These are phyloP conservation scores for Vitis hybrid DNA, from an alignment of 177 flowering plant species.

Conservation along the genomic window DNA sequence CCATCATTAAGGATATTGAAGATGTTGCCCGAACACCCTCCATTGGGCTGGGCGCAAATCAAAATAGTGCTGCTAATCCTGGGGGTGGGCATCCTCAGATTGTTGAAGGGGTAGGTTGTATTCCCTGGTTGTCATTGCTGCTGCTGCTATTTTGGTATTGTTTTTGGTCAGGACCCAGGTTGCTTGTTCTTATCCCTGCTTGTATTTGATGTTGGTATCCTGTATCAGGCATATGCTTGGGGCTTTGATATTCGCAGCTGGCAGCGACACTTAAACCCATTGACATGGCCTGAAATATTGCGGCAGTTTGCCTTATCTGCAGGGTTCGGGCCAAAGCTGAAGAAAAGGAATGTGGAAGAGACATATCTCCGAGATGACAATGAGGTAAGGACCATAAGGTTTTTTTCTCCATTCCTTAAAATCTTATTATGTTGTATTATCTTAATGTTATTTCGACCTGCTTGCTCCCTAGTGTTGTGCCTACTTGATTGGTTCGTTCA, in stretches of 20 bases:
- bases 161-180: background rate
- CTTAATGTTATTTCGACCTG: no score
- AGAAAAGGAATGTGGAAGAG: constrained; percentile 47
- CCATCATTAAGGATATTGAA: constrained; percentile 86
- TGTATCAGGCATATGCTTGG: constrained; percentile 86
- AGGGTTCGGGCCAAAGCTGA: constrained; percentile 83
- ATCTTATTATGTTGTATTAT: no score
- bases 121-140: constrained; percentile 1
- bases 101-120: constrained; percentile 80
- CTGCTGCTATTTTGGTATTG: background rate
- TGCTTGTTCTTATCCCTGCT: background rate
- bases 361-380: constrained; percentile 58
- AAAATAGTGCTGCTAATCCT: constrained; percentile 65
- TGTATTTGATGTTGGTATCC: constrained; percentile 1
- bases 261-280: constrained; percentile 72
- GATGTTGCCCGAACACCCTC: constrained; percentile 88
- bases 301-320: constrained; percentile 86
- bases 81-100: constrained; percentile 94
- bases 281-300: constrained; percentile 95
- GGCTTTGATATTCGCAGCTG: constrained; percentile 87
- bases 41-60: constrained; percentile 60
- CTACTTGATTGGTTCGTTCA: no score
- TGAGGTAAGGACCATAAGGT: constrained; percentile 43
- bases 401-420: no score
- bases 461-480: no score